Evolutionary conservation across 148 eudicot genomes (phyloP).

Genomic region (Suaeda aralocaspica): DNA sequence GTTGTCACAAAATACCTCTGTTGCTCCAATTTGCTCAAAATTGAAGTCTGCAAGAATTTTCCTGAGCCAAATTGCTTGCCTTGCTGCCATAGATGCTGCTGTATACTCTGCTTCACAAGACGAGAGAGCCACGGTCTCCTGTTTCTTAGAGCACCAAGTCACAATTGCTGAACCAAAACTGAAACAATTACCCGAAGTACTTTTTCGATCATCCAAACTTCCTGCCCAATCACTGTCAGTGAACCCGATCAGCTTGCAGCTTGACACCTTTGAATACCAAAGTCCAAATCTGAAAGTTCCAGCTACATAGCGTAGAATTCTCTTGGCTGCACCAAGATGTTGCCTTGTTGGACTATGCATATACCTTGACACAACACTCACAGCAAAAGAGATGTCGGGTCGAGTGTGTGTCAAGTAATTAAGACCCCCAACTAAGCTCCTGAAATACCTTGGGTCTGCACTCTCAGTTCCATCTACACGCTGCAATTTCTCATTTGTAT

Average conservation of each 20-base stretch:
- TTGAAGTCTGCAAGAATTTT: slow-evolving; percentile 1
- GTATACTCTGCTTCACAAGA: too few relatives aligned
- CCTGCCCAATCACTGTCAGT: too few relatives aligned
- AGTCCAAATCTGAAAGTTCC: slow-evolving; percentile 9
- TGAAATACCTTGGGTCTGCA: neutral
- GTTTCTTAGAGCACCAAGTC: too few relatives aligned
- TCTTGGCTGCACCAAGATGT: too few relatives aligned
- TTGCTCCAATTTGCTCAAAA: neutral
- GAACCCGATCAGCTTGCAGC: too few relatives aligned
- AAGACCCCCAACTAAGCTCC: neutral
- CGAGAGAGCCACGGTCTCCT: too few relatives aligned
- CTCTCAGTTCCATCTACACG: neutral
- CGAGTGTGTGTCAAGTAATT: slow-evolving; percentile 10
- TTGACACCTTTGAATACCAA: slow-evolving; percentile 6
- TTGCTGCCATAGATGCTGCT: too few relatives aligned
- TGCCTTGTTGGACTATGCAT: slow-evolving; percentile 12
- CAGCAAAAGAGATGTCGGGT: slow-evolving; percentile 15
- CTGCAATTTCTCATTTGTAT: neutral
- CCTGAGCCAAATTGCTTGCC: slow-evolving; percentile 8
- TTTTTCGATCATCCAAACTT: too few relatives aligned
- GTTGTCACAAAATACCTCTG: slow-evolving; percentile 12
- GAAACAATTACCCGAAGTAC: too few relatives aligned
- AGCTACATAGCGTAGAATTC: slow-evolving; percentile 8
- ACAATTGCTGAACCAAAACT: too few relatives aligned
- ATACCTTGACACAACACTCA: slow-evolving; percentile 16